These are phyloP conservation scores for Pezicula carpinea DNA, from an alignment of 2,329 filamentous ascomycete species.

Conservation along the genomic window DNA sequence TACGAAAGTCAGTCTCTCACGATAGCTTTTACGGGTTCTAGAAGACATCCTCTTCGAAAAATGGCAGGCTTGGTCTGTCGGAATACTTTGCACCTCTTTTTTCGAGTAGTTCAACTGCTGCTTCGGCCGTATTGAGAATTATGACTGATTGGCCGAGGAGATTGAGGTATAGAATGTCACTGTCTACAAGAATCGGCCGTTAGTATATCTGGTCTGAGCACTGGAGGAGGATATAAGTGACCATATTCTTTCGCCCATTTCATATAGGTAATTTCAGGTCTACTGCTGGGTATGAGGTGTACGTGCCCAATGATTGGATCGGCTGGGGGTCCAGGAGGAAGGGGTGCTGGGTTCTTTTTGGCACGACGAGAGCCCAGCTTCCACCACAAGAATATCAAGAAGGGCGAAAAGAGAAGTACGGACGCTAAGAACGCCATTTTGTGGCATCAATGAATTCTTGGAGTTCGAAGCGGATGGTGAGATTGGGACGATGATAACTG, in stretches of 20 bases:
- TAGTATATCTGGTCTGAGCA: background rate
- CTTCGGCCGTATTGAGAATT: slow-evolving; percentile 38
- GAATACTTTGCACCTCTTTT: slow-evolving; percentile 39
- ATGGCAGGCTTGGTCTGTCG: slow-evolving; percentile 39
- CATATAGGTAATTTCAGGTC: background rate
- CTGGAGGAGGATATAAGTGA: background rate
- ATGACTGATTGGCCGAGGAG: slow-evolving; percentile 30
- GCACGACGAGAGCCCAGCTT: background rate
- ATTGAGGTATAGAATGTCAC: slow-evolving; percentile 14
- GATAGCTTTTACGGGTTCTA: background rate
- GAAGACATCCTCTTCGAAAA: slow-evolving; percentile 6
- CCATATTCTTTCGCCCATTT: slow-evolving; percentile 2
- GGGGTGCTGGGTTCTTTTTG: background rate
- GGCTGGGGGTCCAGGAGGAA: slow-evolving; percentile 1
- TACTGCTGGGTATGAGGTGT: background rate
- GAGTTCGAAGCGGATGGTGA: no score
- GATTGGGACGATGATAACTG: no score
- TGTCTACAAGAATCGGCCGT: no score
- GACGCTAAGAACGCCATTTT: background rate
- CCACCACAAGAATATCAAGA: background rate
- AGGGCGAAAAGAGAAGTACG: background rate
- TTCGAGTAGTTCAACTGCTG: slow-evolving; percentile 39
- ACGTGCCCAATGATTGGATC: slow-evolving; percentile 2
- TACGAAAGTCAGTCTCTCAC: slow-evolving; percentile 22
- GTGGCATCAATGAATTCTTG: no score